Percentiles rank a stretch among this genome's conserved stretches.
Conservation (phyloP, 805 yeast species). For the Candida cerambycidarum region DNA sequence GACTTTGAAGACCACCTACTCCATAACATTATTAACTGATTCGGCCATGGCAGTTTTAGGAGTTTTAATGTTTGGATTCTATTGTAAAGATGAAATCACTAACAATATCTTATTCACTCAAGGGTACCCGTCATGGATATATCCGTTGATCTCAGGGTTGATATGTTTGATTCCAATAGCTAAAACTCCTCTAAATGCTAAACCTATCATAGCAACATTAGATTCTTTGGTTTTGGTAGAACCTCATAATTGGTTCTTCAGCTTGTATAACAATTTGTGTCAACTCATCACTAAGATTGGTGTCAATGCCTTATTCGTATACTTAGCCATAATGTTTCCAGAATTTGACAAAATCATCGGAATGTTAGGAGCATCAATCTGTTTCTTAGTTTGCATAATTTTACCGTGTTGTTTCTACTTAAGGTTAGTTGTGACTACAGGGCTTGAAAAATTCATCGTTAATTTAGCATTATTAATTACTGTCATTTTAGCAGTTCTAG, state of each 20-base stretch:
- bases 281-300: conserved; percentile 28
- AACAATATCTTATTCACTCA: conserved; percentile 44
- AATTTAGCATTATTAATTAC: conserved; percentile 46
- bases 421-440: conserved; percentile 44
- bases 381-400: conserved; percentile 76
- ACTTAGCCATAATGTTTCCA: conserved; percentile 64
- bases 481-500: conserved; percentile 50
- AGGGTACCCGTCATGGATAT: conserved; percentile 51
- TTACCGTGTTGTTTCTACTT: conserved; percentile 75
- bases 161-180: conserved; percentile 85
- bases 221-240: conserved; percentile 51
- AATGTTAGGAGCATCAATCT: conserved; percentile 75
- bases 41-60: conserved; percentile 65
- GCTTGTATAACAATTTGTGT: conserved; percentile 8
- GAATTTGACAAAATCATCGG: conserved; percentile 82
- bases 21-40: conserved; percentile 61
- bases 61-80: conserved; percentile 55
- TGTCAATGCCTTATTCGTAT: conserved; percentile 59
- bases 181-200: conserved; percentile 77
- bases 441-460: conserved; percentile 40
- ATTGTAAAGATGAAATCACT: conserved; percentile 53
- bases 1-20: conserved; percentile 58
- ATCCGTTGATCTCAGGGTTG: conserved; percentile 55
- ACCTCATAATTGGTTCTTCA: conserved; percentile 13
- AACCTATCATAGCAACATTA: conserved; percentile 74